Evolutionary conservation across 2,329 filamentous ascomycete genomes (phyloP).

Genomic region (Venturiaceae sp.): DNA sequence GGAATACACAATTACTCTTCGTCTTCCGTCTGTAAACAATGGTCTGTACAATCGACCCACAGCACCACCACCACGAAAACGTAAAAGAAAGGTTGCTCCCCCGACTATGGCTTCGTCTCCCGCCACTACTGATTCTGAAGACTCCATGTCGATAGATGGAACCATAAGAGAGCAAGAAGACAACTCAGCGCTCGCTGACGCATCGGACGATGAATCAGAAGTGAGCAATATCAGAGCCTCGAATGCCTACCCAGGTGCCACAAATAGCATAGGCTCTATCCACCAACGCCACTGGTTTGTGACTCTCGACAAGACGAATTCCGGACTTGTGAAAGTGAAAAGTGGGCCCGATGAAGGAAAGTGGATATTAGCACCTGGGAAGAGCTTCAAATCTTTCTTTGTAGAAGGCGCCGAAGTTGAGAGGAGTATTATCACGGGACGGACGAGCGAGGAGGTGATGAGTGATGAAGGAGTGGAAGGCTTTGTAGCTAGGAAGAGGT

Average conservation of each 20-base stretch:
- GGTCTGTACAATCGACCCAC: slow-evolving; percentile 10
- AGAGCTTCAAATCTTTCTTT: slow-evolving; percentile 7
- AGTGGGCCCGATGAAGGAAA: slow-evolving; percentile 8
- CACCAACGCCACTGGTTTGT: slow-evolving; percentile 60
- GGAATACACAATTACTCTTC: slow-evolving; percentile 29
- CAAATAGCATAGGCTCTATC: slow-evolving; percentile 55
- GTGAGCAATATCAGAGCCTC: slow-evolving; percentile 35
- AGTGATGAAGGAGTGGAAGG: slow-evolving; percentile 7
- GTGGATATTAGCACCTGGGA: neutral
- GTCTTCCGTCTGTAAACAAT: slow-evolving; percentile 26
- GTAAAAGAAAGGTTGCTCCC: neutral
- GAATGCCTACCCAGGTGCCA: slow-evolving; percentile 58
- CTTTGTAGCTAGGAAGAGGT: slow-evolving; percentile 8
- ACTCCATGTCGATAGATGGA: too few species aligned
- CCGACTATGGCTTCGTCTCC: neutral
- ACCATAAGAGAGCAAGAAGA: too few species aligned
- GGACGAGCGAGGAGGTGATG: slow-evolving; percentile 8
- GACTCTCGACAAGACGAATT: slow-evolving; percentile 48
- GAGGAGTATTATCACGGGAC: slow-evolving; percentile 8
- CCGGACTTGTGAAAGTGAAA: slow-evolving; percentile 41
- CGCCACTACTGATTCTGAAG: neutral
- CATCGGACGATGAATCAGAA: slow-evolving; percentile 35
- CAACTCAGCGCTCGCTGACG: slow-evolving; percentile 10
- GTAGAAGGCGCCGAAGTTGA: slow-evolving; percentile 8
- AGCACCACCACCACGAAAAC: slow-evolving; percentile 13